These are phyloP conservation scores for Laburnicola sp. DNA, from an alignment of 2,329 filamentous ascomycete genomes.

Conservation along the genomic window DNA sequence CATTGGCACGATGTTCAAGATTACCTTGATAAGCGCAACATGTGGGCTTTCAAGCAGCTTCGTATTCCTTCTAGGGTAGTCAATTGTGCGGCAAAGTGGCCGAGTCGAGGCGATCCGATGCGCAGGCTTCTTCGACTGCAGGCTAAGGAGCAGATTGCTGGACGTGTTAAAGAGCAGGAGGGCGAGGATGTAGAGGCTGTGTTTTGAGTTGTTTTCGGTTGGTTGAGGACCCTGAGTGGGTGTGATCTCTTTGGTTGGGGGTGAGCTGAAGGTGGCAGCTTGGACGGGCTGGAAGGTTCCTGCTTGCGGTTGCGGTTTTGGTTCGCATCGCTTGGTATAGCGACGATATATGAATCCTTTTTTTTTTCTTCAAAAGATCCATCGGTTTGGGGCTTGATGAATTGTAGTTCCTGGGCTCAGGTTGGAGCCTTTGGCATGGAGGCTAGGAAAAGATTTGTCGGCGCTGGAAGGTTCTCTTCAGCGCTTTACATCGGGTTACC, in stretches of 20 bases:
- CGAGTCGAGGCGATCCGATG: constrained; percentile 3
- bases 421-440: constrained; percentile 2
- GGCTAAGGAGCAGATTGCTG: background rate
- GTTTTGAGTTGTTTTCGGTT: background rate
- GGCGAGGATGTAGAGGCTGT: constrained; percentile 7
- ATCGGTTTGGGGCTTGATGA: no score
- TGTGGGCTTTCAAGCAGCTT: constrained; percentile 4
- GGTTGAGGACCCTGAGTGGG: no score
- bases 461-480: no score
- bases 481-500: no score
- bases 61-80: constrained; percentile 6
- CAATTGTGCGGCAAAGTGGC: background rate
- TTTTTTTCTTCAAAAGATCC: no score
- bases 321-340: no score
- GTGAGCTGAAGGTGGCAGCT: no score
- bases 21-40: constrained; percentile 1
- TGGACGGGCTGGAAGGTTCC: no score
- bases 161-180: constrained; percentile 7
- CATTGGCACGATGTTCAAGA: constrained; percentile 9
- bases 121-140: background rate
- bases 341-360: no score
- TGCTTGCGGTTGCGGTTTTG: no score
- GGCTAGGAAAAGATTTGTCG: constrained; percentile 3
- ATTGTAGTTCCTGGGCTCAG: no score
- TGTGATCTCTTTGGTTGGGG: no score